These are phyloP conservation scores for Lipomyces starkeyi DNA, from an alignment of 805 yeast species.

Conservation along the genomic window DNA sequence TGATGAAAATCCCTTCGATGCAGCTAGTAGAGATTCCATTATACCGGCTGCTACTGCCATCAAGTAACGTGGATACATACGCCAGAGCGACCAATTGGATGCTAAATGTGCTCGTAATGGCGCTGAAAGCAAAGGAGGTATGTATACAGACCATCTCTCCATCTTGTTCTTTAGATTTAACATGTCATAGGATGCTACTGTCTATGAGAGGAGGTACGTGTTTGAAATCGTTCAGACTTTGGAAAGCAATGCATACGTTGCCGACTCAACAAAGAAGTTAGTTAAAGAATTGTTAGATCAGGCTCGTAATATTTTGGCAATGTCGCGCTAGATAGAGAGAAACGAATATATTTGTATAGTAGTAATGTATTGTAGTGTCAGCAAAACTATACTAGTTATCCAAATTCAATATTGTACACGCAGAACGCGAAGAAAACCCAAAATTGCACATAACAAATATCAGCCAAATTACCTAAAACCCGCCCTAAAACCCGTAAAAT, in stretches of 20 bases:
- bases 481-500: no score
- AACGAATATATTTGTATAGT: not conserved
- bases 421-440: not conserved
- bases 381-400: not conserved
- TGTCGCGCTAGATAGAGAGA: not conserved
- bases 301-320: constrained; percentile 9
- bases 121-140: constrained; percentile 19
- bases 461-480: not conserved
- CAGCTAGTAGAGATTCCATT: constrained; percentile 19
- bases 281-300: constrained; percentile 8
- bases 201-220: constrained; percentile 14
- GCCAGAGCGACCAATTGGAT: constrained; percentile 26
- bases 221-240: constrained; percentile 27
- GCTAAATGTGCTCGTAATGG: constrained; percentile 13
- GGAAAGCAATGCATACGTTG: constrained; percentile 14
- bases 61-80: constrained; percentile 20
- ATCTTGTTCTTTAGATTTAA: not conserved
- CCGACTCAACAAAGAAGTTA: constrained; percentile 21
- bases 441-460: not conserved
- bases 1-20: constrained; percentile 7
- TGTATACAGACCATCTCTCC: not conserved
- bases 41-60: constrained; percentile 14
- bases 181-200: constrained; percentile 13
- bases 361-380: not conserved
- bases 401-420: not conserved